A percentile compares a stretch with the other conserved stretches of the same genome.
Conservation (phyloP, 192 early-diverging fungal species). For the Coemansia sp. region DNA sequence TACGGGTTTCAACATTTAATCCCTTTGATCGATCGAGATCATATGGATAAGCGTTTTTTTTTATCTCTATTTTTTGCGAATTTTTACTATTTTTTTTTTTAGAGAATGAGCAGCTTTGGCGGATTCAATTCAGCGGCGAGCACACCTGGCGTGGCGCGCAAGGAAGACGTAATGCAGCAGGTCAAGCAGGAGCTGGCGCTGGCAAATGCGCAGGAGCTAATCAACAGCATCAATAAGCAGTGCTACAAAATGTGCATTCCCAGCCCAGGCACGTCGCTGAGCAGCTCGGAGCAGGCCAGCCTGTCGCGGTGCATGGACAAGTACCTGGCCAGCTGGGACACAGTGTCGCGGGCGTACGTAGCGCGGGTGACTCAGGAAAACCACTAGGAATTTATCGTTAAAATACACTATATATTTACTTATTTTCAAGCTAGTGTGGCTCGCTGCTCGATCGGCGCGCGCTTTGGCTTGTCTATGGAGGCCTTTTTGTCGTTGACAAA, state of each 20-base stretch:
- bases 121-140: neutral
- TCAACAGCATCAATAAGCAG: constrained; percentile 87
- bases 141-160: constrained; percentile 42
- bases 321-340: constrained; percentile 89
- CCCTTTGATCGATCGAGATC: neutral
- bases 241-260: constrained; percentile 84
- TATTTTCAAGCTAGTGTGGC: constrained; percentile 45
- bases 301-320: constrained; percentile 83
- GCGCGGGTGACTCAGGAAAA: constrained; percentile 70
- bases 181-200: constrained; percentile 77
- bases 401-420: neutral
- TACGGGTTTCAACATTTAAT: neutral
- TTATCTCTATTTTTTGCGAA: neutral
- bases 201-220: constrained; percentile 82
- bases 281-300: constrained; percentile 72
- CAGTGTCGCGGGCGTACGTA: constrained; percentile 76
- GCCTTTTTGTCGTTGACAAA: constrained; percentile 57
- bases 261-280: constrained; percentile 72
- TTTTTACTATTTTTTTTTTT: neutral
- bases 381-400: constrained; percentile 1
- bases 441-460: constrained; percentile 39
- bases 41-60: neutral
- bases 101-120: constrained; percentile 19
- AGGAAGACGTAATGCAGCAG: constrained; percentile 79
- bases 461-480: neutral